Evolutionary conservation across 2,329 filamentous ascomycete genomes (phyloP).

Genomic region (Claviceps cyperi): DNA sequence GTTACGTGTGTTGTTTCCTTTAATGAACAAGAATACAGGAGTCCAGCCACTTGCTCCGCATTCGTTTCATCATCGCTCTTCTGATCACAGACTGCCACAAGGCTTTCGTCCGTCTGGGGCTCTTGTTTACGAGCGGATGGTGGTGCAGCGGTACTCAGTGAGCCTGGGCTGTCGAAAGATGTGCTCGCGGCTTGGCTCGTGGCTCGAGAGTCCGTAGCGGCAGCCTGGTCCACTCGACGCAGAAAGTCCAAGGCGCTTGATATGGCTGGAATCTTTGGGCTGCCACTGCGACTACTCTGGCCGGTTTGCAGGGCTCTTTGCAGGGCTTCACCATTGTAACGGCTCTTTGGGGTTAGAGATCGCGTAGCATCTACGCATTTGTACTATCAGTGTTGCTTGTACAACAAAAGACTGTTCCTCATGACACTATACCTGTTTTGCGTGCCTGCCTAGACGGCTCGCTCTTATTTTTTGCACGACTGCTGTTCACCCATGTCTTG

Average conservation of each 20-base stretch:
- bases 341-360: slow-evolving; percentile 1
- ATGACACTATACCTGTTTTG: not conserved
- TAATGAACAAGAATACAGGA: slow-evolving; percentile 5
- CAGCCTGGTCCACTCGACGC: not conserved
- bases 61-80: not conserved
- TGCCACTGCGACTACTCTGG: not conserved
- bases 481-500: slow-evolving; percentile 7
- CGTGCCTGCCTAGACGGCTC: not conserved
- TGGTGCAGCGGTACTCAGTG: not conserved
- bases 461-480: not conserved
- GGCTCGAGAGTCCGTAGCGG: not conserved
- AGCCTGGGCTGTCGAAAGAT: not conserved
- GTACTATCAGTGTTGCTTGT: not conserved
- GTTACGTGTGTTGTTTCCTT: not conserved
- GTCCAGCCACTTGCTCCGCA: not conserved
- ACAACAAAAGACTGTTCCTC: not conserved
- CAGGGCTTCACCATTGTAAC: not conserved
- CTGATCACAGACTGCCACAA: not conserved
- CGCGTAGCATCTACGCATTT: not conserved
- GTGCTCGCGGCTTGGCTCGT: not conserved
- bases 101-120: not conserved
- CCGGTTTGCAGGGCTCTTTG: not conserved
- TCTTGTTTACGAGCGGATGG: not conserved
- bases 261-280: not conserved
- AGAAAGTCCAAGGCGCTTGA: slow-evolving; percentile 3